Evolutionary conservation across 2,329 filamentous ascomycete species (phyloP).

Genomic region (Colletotrichum sp.): DNA sequence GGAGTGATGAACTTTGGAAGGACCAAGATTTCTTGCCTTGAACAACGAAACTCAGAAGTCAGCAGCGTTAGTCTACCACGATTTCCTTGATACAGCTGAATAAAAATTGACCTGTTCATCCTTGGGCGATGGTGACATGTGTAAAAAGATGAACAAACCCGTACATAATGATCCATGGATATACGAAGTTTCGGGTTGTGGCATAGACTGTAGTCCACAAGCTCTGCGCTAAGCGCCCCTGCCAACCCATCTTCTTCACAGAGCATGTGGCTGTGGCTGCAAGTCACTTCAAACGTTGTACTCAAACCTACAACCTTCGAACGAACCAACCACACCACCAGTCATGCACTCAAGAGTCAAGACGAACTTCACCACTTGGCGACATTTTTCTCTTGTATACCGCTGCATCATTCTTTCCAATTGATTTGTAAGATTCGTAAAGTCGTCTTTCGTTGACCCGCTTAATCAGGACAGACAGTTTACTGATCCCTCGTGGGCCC

Average conservation of each 20-base stretch:
- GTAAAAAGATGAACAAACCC: too few species aligned
- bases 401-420: rapidly evolving
- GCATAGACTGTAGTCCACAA: not conserved
- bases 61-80: not conserved
- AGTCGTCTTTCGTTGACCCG: not conserved
- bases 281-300: not conserved
- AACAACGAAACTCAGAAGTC: not conserved
- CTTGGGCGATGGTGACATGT: not conserved
- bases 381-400: not conserved
- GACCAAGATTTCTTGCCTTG: not conserved
- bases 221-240: not conserved
- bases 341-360: not conserved
- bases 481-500: not conserved
- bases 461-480: not conserved
- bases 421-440: not conserved
- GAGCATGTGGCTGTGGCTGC: not conserved
- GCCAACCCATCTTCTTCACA: not conserved
- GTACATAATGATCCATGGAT: not conserved
- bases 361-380: not conserved
- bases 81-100: not conserved
- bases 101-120: too few species aligned
- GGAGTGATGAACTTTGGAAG: too few species aligned
- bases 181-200: not conserved
- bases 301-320: not conserved
- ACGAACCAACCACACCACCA: rapidly evolving